Base-by-base conservation (phyloP, 371 early-diverging fungal genomes). In the Mucor sp. region DNA sequence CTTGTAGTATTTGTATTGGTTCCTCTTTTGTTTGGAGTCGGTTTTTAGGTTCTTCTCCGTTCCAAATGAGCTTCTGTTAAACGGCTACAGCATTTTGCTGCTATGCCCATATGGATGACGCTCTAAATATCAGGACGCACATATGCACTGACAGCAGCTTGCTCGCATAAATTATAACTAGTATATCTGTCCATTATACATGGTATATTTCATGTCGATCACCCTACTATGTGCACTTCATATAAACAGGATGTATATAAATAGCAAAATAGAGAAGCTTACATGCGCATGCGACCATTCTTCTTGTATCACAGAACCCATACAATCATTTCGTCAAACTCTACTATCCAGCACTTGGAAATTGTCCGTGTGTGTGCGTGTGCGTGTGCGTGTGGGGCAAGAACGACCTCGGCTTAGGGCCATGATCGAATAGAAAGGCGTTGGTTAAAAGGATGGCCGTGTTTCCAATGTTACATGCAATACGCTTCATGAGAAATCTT, bases 1-100 rank as follows among this genome's bases (percentile, higher is more conserved):
- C 53, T 53, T 53, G 27, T 50, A 53, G 5, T 53, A 27, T 53
- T 53, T 53, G 53, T 53, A 53, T 53, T 53, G 53, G 53, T 53
- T 27, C 53, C 27, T 15, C 41, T 6, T 53, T 53, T 53, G 27
- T 27, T 53, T 53, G 53, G 5, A 27, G 15, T 53, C 11, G n/a
- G 47, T 3, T 8, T 21, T 47, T 19, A 47, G 15, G 27, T 53
- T 53, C 25, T 53, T 25, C 53, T 53, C 53, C 53, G 53, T 53
- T 14, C 53, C 53, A 53, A 53, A 53, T 53, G 27, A 25, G 12
- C 23, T 27, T 53, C 50, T 53, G 53, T 15, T 53, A 53, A 53
- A 53, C 53, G 53, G 53, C 25, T 47, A 47, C 4, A n/a, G 8
- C 47, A 47, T 47, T 4, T 15, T 41, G 41, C 17, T 17, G 41